Conservation (phyloP, 139 green algal genomes). For the Pycnococcus provasolii region DNA sequence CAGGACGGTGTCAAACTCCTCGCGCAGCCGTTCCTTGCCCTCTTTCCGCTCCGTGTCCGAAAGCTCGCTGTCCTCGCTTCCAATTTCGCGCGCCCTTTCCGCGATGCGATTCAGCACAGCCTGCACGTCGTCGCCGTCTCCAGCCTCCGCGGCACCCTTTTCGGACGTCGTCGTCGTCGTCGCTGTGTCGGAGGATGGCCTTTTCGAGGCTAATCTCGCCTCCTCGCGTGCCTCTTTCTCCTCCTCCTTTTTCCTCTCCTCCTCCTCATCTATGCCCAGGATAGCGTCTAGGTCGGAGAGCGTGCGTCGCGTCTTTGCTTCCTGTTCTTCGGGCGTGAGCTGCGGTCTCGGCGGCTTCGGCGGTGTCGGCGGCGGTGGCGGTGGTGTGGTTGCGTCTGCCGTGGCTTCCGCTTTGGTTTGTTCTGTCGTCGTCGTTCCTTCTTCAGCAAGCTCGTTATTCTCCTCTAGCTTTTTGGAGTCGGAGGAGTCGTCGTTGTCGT, state of each 20-base stretch:
- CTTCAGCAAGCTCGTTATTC: too few species aligned
- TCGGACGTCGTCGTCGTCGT: neutral
- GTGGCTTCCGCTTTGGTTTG: too few species aligned
- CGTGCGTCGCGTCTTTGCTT: neutral
- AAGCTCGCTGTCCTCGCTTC: neutral
- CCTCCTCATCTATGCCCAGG: neutral
- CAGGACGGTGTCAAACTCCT: neutral
- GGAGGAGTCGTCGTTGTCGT: too few species aligned
- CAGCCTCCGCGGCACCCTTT: neutral
- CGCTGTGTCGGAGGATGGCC: neutral
- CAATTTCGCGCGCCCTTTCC: neutral
- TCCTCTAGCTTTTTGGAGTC: too few species aligned
- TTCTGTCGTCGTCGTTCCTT: too few species aligned
- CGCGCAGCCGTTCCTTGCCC: neutral
- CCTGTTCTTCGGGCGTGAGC: neutral
- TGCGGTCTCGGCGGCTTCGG: too few species aligned
- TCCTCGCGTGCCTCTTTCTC: neutral
- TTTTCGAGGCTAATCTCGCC: neutral
- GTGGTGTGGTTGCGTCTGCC: too few species aligned
- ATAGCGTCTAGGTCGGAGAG: neutral
- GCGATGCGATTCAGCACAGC: neutral
- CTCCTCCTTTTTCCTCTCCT: slow-evolving; percentile 1
- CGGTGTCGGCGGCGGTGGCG: too few species aligned
- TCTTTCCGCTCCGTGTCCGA: neutral
- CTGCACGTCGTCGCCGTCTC: neutral